Evolutionary conservation across 495 filamentous ascomycete species (phyloP).

Genomic region (Alectoria sarmentosa): DNA sequence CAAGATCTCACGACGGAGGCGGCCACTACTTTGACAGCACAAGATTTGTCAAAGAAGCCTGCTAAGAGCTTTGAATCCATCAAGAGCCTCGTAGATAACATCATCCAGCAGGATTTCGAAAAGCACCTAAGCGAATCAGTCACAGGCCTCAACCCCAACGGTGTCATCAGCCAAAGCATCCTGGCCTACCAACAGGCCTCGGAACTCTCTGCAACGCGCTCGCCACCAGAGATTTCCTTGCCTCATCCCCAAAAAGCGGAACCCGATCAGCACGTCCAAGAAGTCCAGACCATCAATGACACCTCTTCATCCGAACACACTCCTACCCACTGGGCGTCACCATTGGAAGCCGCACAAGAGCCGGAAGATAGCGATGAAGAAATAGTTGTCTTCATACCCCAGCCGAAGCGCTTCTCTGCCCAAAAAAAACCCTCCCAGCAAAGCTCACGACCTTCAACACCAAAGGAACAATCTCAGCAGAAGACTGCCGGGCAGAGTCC

Average conservation of each 20-base stretch:
- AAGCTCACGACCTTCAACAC: conserved; percentile 21
- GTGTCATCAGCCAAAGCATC: background rate
- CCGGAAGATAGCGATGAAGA: conserved; percentile 47
- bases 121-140: background rate
- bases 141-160: background rate
- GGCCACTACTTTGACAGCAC: background rate
- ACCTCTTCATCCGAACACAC: background rate
- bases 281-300: background rate
- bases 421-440: conserved; percentile 31
- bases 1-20: background rate
- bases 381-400: conserved; percentile 50
- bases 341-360: background rate
- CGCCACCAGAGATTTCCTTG: background rate
- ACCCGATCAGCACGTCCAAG: background rate
- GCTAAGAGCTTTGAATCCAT: background rate
- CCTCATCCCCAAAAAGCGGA: background rate
- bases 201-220: background rate
- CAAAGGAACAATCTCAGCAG: conserved; percentile 20
- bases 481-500: conserved; percentile 3
- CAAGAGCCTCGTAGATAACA: background rate
- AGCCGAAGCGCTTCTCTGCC: conserved; percentile 36
- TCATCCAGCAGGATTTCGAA: background rate
- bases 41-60: background rate
- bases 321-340: background rate
- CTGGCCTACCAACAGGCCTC: background rate